Evolutionary conservation across 495 filamentous ascomycete genomes (phyloP).

Genomic region (Evernia prunastri): DNA sequence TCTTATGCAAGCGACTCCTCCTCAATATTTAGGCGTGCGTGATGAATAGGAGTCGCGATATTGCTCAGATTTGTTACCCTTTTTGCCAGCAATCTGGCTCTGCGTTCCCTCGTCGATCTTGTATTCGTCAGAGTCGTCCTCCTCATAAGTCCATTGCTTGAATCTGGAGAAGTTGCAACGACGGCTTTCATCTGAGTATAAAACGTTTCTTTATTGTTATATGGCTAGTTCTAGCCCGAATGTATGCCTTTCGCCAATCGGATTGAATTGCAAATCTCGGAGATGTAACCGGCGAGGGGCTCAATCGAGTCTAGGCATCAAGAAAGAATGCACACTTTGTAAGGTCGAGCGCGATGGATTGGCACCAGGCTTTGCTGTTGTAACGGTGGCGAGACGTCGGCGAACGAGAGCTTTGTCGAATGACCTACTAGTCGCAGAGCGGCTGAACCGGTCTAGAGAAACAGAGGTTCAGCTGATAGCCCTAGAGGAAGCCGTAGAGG

Average conservation of each 20-base stretch:
- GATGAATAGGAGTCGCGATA: no score
- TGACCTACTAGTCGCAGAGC: constrained; percentile 25
- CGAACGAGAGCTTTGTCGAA: constrained; percentile 73
- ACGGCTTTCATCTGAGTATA: no score
- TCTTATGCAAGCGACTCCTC: no score
- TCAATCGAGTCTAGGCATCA: constrained; percentile 48
- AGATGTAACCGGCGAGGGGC: not conserved
- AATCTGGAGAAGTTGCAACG: no score
- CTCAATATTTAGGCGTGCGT: no score
- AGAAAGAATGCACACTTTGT: constrained; percentile 79
- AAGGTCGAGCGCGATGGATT: constrained; percentile 77
- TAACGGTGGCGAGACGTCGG: constrained; percentile 69
- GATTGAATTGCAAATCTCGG: not conserved
- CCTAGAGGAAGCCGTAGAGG: not conserved
- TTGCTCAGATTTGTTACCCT: not conserved
- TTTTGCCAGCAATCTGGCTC: not conserved
- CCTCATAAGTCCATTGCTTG: no score
- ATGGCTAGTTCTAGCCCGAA: no score
- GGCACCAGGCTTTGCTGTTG: constrained; percentile 61
- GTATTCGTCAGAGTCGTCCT: not conserved
- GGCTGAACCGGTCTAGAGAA: constrained; percentile 32
- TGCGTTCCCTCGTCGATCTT: no score
- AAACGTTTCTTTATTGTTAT: no score
- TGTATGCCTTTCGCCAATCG: not conserved
- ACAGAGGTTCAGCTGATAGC: constrained; percentile 10